These are phyloP conservation scores for Myxozyma melibiosi DNA, from an alignment of 805 yeast genomes.

Conservation along the genomic window DNA sequence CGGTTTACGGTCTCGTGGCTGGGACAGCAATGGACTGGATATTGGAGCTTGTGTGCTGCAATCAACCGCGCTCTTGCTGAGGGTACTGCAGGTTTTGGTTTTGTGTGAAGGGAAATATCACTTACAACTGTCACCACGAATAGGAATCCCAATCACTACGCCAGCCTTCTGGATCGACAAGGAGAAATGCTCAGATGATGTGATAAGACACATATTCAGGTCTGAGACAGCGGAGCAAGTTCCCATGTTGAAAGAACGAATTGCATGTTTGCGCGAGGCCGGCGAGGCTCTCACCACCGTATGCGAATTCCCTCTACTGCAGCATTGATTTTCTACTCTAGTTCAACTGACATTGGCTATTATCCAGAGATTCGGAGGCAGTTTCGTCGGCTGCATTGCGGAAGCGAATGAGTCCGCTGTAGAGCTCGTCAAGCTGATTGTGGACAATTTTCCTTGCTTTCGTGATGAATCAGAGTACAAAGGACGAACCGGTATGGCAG, in stretches of 20 bases:
- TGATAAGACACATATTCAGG: constrained; percentile 40
- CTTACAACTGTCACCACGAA: neutral
- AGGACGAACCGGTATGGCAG: constrained; percentile 29
- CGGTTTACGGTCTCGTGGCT: constrained; percentile 44
- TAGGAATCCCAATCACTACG: constrained; percentile 43
- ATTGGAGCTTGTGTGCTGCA: constrained; percentile 51
- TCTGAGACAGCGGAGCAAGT: constrained; percentile 41
- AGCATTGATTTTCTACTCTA: neutral
- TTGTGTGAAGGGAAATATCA: too few species aligned
- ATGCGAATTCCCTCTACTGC: neutral
- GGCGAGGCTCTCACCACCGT: constrained; percentile 38
- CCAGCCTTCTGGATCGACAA: constrained; percentile 43
- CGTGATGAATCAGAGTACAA: constrained; percentile 41
- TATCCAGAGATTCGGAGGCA: constrained; percentile 21
- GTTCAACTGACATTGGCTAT: neutral
- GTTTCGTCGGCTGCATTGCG: constrained; percentile 38
- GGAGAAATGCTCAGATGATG: constrained; percentile 37
- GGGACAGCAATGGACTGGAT: constrained; percentile 46
- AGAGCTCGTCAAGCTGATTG: constrained; percentile 39
- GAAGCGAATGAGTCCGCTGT: constrained; percentile 42
- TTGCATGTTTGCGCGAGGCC: constrained; percentile 43
- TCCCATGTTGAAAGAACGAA: constrained; percentile 45
- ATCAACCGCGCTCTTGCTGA: constrained; percentile 47
- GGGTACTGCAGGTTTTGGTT: constrained; percentile 7
- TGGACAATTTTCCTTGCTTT: constrained; percentile 41